These are phyloP conservation scores for Conticribra guillardii DNA, from an alignment of 108 stramenopile species.

Conservation along the genomic window DNA sequence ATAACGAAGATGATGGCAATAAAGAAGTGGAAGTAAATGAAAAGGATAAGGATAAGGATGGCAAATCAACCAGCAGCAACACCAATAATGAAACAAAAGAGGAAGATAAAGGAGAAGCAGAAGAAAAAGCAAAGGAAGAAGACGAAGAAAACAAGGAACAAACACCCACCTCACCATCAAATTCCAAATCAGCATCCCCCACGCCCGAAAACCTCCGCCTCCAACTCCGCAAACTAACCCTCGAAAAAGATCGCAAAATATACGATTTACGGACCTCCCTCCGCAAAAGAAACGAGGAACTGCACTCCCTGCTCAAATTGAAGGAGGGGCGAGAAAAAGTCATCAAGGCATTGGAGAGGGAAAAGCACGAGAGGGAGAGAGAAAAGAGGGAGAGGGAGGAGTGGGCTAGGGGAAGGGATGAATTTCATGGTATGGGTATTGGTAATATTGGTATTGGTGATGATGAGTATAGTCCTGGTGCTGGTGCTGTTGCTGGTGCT, in stretches of 20 bases:
- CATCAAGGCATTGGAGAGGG: constrained; percentile 30
- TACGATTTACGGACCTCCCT: constrained; percentile 34
- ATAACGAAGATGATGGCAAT: not conserved
- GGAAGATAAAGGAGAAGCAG: not conserved
- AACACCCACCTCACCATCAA: not conserved
- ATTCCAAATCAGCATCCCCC: not conserved
- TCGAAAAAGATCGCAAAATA: constrained; percentile 37
- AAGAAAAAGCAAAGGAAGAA: not conserved
- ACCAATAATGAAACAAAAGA: not conserved
- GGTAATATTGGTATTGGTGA: not conserved
- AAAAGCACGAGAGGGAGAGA: constrained; percentile 20
- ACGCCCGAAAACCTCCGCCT: constrained; percentile 32
- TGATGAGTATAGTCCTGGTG: not conserved
- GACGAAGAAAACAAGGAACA: not conserved
- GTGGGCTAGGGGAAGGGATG: constrained; percentile 35
- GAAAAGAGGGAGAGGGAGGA: constrained; percentile 45
- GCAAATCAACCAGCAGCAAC: not conserved
- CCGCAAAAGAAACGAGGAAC: constrained; percentile 47
- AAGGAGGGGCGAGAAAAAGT: constrained; percentile 22
- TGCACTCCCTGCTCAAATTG: constrained; percentile 14
- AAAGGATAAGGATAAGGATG: too few species aligned
- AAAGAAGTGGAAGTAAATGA: constrained; percentile 3
- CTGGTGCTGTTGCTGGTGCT: too few species aligned
- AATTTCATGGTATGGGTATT: not conserved
- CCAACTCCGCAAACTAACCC: constrained; percentile 28